Base-by-base conservation (phyloP, 2,329 filamentous ascomycete species). In the Chalaropsis thielavioides region DNA sequence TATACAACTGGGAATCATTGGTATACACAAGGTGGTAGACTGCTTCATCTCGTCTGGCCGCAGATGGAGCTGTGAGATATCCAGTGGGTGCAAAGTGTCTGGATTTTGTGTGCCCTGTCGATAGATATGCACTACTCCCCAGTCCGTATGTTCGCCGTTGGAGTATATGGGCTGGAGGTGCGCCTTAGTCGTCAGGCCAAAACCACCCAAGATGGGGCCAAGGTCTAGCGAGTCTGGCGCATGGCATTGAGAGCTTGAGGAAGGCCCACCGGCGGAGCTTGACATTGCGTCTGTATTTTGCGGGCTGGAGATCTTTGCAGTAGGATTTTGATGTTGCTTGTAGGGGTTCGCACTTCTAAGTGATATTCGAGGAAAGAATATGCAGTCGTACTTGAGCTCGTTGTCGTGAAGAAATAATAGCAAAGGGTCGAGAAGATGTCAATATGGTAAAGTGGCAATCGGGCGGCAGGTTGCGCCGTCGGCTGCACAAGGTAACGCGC, bases 41-140 rank as follows among this genome's bases (percentile, higher is more conserved):
- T 89, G 95, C 66, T 90, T 85, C 40, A 85, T 81, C 19, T 80
- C 81, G n/a, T 79, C 73, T 40, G 63, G 60, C 5, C 51, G 38
- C 11, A 58, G 7, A 6, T 64, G 31, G 27, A 56, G 38, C 31
- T 64, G 44, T 11, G 63, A 51, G 19, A 60, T 46, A 10, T 65
- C 51, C 8, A 63, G 38, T 17, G 43, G 38, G 8, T 24, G 43
- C 17, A 61, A 8, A 13, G 62, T 51, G 6, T 65, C 81, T 1
- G 83, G 78, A 0, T 86, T 87, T 73, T 95, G 89, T 66, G 90
- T 83, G 1, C 83, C 83, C 74, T 97, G 92, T 10, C 92, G 84
- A 73, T 96, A 99, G 35, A 99, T 81, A 73, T 96, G 94, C 1
- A 99, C 91, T 15, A 97, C 84, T 1, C 94, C 94, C 87, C 90